phyloP scores from a whole-genome alignment of 208 protist species.

The Leishmania tropica region DNA sequence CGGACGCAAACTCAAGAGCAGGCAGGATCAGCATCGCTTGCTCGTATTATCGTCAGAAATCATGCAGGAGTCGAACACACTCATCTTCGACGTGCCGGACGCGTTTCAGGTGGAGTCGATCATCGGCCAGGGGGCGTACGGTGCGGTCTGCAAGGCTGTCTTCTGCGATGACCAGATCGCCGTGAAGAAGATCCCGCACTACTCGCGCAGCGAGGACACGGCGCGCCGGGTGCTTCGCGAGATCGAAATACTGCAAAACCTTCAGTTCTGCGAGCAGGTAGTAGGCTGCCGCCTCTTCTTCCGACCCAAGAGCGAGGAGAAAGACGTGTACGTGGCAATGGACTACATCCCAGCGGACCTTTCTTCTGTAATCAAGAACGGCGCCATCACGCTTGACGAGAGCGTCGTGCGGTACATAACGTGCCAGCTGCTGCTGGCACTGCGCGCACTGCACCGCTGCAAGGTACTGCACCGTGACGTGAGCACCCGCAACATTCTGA shows the following conservation, averaged over 20 bases:
- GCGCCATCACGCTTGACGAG: conserved; percentile 73
- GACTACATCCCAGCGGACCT: conserved; percentile 88
- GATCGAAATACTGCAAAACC: conserved; percentile 84
- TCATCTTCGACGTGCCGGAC: conserved; percentile 90
- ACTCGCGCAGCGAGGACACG: conserved; percentile 80
- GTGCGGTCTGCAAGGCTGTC: conserved; percentile 91
- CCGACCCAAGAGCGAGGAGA: conserved; percentile 86
- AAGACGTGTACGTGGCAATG: conserved; percentile 94
- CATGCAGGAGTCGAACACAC: conserved; percentile 42
- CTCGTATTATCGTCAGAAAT: background rate
- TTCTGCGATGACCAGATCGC: conserved; percentile 80
- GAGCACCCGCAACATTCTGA: conserved; percentile 91
- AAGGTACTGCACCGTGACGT: conserved; percentile 88
- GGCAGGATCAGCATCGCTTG: background rate
- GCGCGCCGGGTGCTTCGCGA: conserved; percentile 87
- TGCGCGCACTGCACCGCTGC: conserved; percentile 89
- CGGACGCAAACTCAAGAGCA: background rate
- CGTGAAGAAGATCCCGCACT: conserved; percentile 92
- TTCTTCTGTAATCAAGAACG: conserved; percentile 83
- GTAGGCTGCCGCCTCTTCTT: conserved; percentile 88
- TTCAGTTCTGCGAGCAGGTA: conserved; percentile 90
- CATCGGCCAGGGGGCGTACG: conserved; percentile 93
- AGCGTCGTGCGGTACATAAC: conserved; percentile 86
- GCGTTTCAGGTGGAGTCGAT: conserved; percentile 90
- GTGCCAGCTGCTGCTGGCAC: conserved; percentile 85